phyloP scores from a whole-genome alignment of 768 basidiomycete species.

The Auriscalpium vulgare region DNA sequence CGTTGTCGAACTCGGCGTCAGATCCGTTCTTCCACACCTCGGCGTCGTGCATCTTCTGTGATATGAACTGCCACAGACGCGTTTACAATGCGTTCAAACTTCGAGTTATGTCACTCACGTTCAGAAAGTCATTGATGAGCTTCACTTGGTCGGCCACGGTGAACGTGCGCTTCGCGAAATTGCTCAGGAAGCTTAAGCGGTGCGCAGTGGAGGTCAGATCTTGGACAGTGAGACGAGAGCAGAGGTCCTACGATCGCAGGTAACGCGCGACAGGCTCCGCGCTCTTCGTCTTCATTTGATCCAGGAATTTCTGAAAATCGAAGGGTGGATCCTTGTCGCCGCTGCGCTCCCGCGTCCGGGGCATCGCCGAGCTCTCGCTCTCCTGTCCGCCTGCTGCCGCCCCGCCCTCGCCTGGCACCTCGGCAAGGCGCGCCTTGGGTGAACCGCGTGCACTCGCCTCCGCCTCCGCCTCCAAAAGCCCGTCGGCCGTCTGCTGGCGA shows the following conservation, averaged over 20 bases:
- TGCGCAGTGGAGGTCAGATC: too few relatives aligned
- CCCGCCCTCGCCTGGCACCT: constrained; percentile 10
- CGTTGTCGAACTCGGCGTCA: constrained; percentile 88
- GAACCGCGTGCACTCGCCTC: constrained; percentile 4
- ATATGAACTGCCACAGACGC: constrained; percentile 63
- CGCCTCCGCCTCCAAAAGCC: neutral
- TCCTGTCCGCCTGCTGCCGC: constrained; percentile 12
- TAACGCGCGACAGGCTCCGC: constrained; percentile 95
- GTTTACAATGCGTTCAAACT: neutral
- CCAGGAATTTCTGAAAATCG: constrained; percentile 91
- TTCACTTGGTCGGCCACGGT: constrained; percentile 91
- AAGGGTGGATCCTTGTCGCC: constrained; percentile 44
- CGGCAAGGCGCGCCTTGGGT: constrained; percentile 3
- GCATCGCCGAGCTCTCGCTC: constrained; percentile 14
- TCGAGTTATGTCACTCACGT: constrained; percentile 37
- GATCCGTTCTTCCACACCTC: constrained; percentile 78
- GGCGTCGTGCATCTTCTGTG: constrained; percentile 73
- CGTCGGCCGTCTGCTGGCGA: neutral
- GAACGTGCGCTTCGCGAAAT: constrained; percentile 87
- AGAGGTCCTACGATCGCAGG: constrained; percentile 74
- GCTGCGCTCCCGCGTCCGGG: constrained; percentile 17
- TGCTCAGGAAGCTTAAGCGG: constrained; percentile 71
- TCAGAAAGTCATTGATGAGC: constrained; percentile 89
- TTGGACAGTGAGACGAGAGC: neutral
- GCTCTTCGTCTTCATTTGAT: constrained; percentile 82